Conservation (phyloP, 345 rosid species). For the Murraya koenigii region DNA sequence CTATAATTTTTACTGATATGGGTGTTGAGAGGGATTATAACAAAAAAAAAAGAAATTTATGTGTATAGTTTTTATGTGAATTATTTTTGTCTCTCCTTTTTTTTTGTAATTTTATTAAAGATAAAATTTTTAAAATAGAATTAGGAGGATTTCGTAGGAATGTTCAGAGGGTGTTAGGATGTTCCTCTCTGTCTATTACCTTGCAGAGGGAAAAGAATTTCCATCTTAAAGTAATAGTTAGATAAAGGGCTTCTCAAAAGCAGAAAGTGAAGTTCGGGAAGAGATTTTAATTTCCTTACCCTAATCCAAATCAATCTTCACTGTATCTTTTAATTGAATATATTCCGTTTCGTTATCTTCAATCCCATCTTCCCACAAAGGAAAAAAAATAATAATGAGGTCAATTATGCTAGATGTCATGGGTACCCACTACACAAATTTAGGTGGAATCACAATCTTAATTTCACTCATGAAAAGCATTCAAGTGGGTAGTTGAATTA, state of each 20-base stretch:
- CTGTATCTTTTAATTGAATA: slow-evolving; percentile 3
- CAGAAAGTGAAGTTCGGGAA: background rate
- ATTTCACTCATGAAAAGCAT: slow-evolving; percentile 3
- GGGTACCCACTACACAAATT: slow-evolving; percentile 22
- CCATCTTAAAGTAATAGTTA: no score
- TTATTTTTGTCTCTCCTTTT: no score
- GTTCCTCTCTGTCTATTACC: no score
- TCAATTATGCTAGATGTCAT: slow-evolving; percentile 14
- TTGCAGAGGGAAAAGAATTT: no score
- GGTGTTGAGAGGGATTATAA: no score
- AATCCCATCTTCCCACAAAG: slow-evolving; percentile 3
- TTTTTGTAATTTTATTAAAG: no score
- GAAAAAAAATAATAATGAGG: background rate
- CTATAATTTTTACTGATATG: no score
- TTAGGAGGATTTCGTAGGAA: no score
- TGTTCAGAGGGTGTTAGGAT: no score
- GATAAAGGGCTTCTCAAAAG: background rate
- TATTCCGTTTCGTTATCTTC: slow-evolving; percentile 11
- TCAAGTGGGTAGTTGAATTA: slow-evolving; percentile 21
- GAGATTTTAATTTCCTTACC: background rate
- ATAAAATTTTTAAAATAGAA: no score
- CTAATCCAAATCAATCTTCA: background rate
- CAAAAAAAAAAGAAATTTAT: no score
- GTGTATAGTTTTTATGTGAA: no score
- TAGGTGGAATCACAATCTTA: slow-evolving; percentile 17